phyloP scores from a whole-genome alignment of 1,284 basidiomycete genomes.

The Apiotrichum mycotoxinovorans region DNA sequence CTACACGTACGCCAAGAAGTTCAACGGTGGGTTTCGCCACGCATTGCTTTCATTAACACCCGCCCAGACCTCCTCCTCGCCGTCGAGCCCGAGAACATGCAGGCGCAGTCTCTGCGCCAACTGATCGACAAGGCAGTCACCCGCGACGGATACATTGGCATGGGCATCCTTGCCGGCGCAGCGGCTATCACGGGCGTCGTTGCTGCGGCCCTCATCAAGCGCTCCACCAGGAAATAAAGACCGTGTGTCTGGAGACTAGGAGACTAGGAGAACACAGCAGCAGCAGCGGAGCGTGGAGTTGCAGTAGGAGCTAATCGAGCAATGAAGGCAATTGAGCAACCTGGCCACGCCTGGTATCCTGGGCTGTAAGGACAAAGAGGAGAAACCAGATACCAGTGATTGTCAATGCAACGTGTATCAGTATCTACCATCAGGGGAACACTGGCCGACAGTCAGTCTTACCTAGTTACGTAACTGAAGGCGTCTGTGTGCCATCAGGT shows the following conservation, averaged over 20 bases:
- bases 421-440: neutral
- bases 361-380: too few relatives aligned
- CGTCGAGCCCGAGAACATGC: constrained; percentile 91
- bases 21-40: constrained; percentile 68
- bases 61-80: constrained; percentile 73
- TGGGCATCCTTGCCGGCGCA: constrained; percentile 87
- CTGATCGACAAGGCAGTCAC: constrained; percentile 86
- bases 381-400: too few relatives aligned
- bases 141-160: constrained; percentile 59
- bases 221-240: constrained; percentile 58
- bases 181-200: constrained; percentile 81
- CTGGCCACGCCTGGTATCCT: neutral
- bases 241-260: neutral
- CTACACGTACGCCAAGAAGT: constrained; percentile 86
- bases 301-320: too few relatives aligned
- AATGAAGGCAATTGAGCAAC: neutral
- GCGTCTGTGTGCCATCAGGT: too few relatives aligned
- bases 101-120: constrained; percentile 77
- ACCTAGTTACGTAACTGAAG: too few relatives aligned
- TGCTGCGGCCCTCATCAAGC: constrained; percentile 77
- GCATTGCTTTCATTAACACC: too few relatives aligned
- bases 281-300: too few relatives aligned
- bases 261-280: too few relatives aligned
- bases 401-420: neutral
- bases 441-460: too few relatives aligned